These are phyloP conservation scores for Fusarium luffae DNA, from an alignment of 2,329 filamentous ascomycete genomes.

Conservation along the genomic window DNA sequence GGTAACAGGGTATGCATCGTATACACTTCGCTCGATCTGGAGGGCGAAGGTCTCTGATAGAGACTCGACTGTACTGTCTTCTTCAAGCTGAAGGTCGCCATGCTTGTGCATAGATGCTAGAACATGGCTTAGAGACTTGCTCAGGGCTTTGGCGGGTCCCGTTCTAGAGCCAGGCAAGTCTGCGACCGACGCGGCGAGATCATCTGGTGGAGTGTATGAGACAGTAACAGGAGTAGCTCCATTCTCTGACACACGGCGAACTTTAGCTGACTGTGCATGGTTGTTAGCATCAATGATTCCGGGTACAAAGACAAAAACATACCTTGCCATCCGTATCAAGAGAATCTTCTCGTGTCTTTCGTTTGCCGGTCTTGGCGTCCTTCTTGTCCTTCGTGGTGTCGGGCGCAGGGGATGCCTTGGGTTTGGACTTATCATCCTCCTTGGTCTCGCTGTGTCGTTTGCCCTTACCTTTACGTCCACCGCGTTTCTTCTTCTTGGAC, in stretches of 20 bases:
- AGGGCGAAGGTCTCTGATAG: conserved; percentile 78
- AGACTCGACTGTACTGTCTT: conserved; percentile 71
- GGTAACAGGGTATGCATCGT: conserved; percentile 63
- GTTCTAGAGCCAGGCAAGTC: conserved; percentile 73
- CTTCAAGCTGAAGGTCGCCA: conserved; percentile 69
- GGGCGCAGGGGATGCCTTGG: conserved; percentile 56
- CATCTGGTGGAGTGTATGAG: conserved; percentile 62
- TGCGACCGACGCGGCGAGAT: conserved; percentile 62
- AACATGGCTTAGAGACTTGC: conserved; percentile 74
- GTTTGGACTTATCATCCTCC: conserved; percentile 66
- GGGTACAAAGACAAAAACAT: conserved; percentile 31
- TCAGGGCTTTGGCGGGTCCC: conserved; percentile 75
- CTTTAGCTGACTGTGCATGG: conserved; percentile 52
- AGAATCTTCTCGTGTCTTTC: conserved; percentile 68
- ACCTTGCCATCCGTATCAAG: conserved; percentile 65
- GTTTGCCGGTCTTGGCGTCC: conserved; percentile 63
- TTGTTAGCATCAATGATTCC: conserved; percentile 5
- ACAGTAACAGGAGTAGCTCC: conserved; percentile 48
- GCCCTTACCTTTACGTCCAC: conserved; percentile 71
- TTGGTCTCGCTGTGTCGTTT: conserved; percentile 74
- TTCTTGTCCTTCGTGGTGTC: conserved; percentile 61
- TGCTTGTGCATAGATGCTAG: conserved; percentile 75
- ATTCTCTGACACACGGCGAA: conserved; percentile 66
- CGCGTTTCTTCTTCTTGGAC: conserved; percentile 66
- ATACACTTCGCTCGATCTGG: conserved; percentile 80